These are phyloP conservation scores for Hemisphaericaspora xylofermentans DNA, from an alignment of 1,139 yeast species.

Conservation along the genomic window DNA sequence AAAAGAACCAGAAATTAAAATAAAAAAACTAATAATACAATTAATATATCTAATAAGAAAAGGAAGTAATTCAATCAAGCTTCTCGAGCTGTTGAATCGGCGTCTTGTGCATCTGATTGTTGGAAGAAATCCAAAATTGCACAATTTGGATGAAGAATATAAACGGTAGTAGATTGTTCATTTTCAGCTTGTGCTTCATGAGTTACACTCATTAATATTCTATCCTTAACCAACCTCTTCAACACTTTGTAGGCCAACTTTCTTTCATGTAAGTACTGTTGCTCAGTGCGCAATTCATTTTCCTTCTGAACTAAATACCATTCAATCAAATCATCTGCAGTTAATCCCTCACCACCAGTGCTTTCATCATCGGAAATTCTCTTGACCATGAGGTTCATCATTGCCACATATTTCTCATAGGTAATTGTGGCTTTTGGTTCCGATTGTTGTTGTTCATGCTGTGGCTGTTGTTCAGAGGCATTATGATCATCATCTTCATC, in stretches of 20 bases:
- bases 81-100: constrained; percentile 5
- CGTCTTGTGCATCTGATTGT: constrained; percentile 21
- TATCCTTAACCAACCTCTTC: constrained; percentile 80
- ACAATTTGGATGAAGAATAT: constrained; percentile 89
- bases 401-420: constrained; percentile 81
- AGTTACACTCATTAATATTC: constrained; percentile 77
- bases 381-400: constrained; percentile 79
- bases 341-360: constrained; percentile 61
- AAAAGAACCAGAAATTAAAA: neutral
- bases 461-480: constrained; percentile 6
- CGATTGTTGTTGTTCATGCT: constrained; percentile 7
- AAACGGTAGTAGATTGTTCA: constrained; percentile 36
- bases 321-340: constrained; percentile 67
- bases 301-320: constrained; percentile 82
- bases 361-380: constrained; percentile 61
- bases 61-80: constrained; percentile 1
- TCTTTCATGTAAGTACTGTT: constrained; percentile 69
- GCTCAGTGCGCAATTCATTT: constrained; percentile 66
- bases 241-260: constrained; percentile 76
- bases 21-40: constrained; percentile 2
- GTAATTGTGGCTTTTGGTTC: constrained; percentile 43
- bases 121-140: constrained; percentile 65
- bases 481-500: constrained; percentile 14
- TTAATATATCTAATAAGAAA: neutral
- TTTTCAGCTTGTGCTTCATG: constrained; percentile 40